Conservation (phyloP, 208 protist genomes). For the Acanthamoeba sp. region DNA sequence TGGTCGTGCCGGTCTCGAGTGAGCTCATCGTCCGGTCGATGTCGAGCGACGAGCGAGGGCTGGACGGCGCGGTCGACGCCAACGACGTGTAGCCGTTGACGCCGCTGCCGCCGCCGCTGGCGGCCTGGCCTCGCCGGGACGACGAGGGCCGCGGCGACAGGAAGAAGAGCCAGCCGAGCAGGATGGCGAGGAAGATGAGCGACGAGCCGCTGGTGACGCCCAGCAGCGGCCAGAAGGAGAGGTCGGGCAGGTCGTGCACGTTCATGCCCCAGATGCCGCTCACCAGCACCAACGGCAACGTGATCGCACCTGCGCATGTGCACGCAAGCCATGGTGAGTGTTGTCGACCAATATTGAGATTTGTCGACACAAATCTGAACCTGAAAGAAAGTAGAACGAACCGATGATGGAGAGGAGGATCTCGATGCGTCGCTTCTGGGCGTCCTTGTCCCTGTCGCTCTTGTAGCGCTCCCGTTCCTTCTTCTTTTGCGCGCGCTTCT, state of each 20-base stretch:
- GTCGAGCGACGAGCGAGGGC: slow-evolving; percentile 2
- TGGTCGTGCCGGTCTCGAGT: not conserved
- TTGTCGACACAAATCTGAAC: not conserved
- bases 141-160: not conserved
- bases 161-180: slow-evolving; percentile 36
- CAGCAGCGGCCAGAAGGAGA: slow-evolving; percentile 46
- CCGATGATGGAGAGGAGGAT: slow-evolving; percentile 58
- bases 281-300: slow-evolving; percentile 59
- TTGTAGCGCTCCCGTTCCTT: slow-evolving; percentile 49
- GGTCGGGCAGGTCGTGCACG: slow-evolving; percentile 32
- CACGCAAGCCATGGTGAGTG: not conserved
- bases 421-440: slow-evolving; percentile 40
- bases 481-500: slow-evolving; percentile 13
- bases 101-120: not conserved
- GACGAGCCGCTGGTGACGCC: slow-evolving; percentile 35
- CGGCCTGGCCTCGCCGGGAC: not conserved
- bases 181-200: slow-evolving; percentile 24
- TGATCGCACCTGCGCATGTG: slow-evolving; percentile 1
- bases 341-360: not conserved
- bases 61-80: not conserved
- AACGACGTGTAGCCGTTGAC: slow-evolving; percentile 32
- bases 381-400: not conserved
- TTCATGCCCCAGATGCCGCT: slow-evolving; percentile 61
- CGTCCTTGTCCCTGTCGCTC: slow-evolving; percentile 34
- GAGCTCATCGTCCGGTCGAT: not conserved